Evolutionary conservation across 1,284 basidiomycete species (phyloP).

Genomic region (Trametes versicolor): DNA sequence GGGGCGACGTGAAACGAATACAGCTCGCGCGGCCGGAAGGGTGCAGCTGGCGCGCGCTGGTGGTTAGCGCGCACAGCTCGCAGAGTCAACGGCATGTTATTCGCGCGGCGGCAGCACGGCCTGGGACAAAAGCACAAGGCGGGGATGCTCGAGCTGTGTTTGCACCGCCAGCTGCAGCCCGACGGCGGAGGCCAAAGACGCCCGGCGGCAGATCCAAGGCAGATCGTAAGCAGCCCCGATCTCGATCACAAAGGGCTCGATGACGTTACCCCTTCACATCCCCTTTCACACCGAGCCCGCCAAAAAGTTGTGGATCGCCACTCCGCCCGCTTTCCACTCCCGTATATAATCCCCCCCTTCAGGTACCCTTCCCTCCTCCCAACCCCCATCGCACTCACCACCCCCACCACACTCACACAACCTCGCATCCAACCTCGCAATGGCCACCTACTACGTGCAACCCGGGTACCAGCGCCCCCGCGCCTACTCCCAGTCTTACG

Average conservation of each 20-base stretch:
- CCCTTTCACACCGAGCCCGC: conserved; percentile 19
- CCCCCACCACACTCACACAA: neutral
- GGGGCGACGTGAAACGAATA: conserved; percentile 18
- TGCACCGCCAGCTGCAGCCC: conserved; percentile 8
- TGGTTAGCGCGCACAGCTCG: conserved; percentile 10
- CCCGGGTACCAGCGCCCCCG: conserved; percentile 31
- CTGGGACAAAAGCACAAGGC: conserved; percentile 3
- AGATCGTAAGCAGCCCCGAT: conserved; percentile 16
- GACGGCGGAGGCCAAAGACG: conserved; percentile 18
- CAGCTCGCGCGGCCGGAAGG: neutral
- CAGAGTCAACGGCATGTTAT: conserved; percentile 8
- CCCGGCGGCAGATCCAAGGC: conserved; percentile 13
- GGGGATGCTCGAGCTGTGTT: conserved; percentile 14
- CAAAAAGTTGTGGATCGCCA: conserved; percentile 32
- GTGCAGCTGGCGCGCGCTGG: conserved; percentile 5
- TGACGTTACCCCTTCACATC: conserved; percentile 28
- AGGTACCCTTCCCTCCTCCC: conserved; percentile 14
- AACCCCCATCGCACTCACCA: conserved; percentile 14
- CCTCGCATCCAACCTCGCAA: conserved; percentile 19
- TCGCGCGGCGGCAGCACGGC: conserved; percentile 11
- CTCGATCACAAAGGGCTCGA: conserved; percentile 20
- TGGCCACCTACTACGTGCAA: conserved; percentile 41
- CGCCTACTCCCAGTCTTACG: conserved; percentile 36
- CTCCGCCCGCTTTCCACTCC: conserved; percentile 18
- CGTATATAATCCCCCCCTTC: conserved; percentile 18